A percentile compares a stretch with the other conserved stretches of the same genome.
phyloP scores from a whole-genome alignment of 2,329 filamentous ascomycete genomes.

The Pseudogymnoascus sp. region DNA sequence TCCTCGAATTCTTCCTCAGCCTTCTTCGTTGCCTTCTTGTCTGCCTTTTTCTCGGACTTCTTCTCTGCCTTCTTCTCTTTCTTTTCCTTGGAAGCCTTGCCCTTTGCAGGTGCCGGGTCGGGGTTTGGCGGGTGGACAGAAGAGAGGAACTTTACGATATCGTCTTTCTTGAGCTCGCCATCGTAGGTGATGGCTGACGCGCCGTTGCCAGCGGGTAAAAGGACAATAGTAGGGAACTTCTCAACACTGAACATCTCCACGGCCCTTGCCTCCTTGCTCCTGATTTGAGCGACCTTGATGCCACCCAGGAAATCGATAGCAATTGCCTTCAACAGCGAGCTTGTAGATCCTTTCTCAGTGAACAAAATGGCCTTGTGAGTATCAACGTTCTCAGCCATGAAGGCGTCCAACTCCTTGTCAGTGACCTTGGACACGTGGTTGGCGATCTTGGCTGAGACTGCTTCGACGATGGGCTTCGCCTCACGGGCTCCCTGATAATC shows the following conservation, averaged over 20 bases:
- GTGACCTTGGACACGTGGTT: conserved; percentile 80
- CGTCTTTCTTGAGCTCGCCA: conserved; percentile 77
- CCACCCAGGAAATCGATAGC: conserved; percentile 85
- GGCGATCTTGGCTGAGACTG: conserved; percentile 78
- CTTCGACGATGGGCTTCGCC: conserved; percentile 81
- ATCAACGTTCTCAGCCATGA: conserved; percentile 59
- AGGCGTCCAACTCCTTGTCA: conserved; percentile 70
- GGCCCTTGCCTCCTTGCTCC: conserved; percentile 63
- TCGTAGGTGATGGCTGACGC: conserved; percentile 65
- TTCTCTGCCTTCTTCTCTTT: conserved; percentile 36
- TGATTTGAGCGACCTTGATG: conserved; percentile 72
- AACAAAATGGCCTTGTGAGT: conserved; percentile 83
- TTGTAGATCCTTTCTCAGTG: conserved; percentile 84
- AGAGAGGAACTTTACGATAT: conserved; percentile 73
- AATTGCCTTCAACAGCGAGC: conserved; percentile 70
- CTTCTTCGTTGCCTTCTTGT: conserved; percentile 32
- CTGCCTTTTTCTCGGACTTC: conserved; percentile 14
- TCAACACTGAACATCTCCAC: conserved; percentile 68
- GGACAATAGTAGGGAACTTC: conserved; percentile 71
- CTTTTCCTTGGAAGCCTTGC: conserved; percentile 39
- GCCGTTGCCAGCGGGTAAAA: conserved; percentile 62
- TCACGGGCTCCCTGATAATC: conserved; percentile 81
- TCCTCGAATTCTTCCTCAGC: conserved; percentile 41
- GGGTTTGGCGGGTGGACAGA: conserved; percentile 73
- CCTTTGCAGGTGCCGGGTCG: conserved; percentile 50